These are phyloP conservation scores for Neotropicomus parvogracilis DNA, from an alignment of 1,284 basidiomycete species.

Conservation along the genomic window DNA sequence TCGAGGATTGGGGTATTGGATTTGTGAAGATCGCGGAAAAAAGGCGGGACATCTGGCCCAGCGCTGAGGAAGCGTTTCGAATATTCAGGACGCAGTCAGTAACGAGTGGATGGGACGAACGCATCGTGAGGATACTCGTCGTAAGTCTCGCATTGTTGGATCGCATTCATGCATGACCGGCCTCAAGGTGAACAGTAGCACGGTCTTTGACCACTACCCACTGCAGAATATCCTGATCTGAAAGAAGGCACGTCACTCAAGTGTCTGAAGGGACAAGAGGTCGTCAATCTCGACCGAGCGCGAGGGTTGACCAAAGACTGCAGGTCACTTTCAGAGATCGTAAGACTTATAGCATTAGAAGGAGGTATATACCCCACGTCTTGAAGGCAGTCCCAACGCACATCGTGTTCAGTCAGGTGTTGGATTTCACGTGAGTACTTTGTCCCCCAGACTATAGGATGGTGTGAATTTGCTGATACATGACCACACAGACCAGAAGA, in stretches of 20 bases:
- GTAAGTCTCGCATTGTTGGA: background rate
- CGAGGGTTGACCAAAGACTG: background rate
- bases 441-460: too few relatives aligned
- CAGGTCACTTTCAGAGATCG: background rate
- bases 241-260: slow-evolving; percentile 7
- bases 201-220: slow-evolving; percentile 6
- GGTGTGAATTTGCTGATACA: background rate
- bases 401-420: background rate
- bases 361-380: background rate
- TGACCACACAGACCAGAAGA: background rate
- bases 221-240: slow-evolving; percentile 3
- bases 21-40: background rate
- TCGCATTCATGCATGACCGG: too few relatives aligned
- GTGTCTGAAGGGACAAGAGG: background rate
- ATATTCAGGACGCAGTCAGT: background rate
- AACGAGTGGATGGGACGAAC: slow-evolving; percentile 4
- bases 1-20: background rate
- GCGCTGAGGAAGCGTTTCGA: background rate
- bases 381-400: slow-evolving; percentile 5
- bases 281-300: background rate
- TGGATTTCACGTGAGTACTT: background rate
- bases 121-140: background rate
- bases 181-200: background rate
- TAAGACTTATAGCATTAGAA: background rate
- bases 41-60: background rate